phyloP scores from a whole-genome alignment of 208 protist species.

The Wallacemonas sp. region DNA sequence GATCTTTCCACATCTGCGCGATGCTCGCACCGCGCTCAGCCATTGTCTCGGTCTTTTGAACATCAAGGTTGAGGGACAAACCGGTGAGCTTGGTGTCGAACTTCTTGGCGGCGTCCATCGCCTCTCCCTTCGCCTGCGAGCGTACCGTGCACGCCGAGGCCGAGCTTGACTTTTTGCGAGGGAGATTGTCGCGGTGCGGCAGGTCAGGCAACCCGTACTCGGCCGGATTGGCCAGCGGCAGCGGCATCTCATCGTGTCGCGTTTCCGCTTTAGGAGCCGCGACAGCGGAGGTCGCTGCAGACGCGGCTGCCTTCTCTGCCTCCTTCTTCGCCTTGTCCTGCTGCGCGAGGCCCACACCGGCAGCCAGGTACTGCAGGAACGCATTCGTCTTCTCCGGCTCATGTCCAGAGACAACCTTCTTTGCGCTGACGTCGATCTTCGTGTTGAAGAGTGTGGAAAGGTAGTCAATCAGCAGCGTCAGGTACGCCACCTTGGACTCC shows the following conservation, averaged over 20 bases:
- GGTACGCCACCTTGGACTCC: slow-evolving; percentile 89
- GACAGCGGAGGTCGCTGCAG: neutral
- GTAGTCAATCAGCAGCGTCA: slow-evolving; percentile 74
- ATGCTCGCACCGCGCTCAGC: slow-evolving; percentile 58
- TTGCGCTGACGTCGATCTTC: slow-evolving; percentile 78
- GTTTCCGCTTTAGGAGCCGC: slow-evolving; percentile 14
- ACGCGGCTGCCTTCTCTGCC: slow-evolving; percentile 3
- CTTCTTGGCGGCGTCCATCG: slow-evolving; percentile 19
- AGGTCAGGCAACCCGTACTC: slow-evolving; percentile 21
- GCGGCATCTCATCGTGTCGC: neutral
- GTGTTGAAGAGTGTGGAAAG: slow-evolving; percentile 62
- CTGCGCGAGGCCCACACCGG: slow-evolving; percentile 76
- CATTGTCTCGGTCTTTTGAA: slow-evolving; percentile 28
- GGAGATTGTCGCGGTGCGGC: slow-evolving; percentile 24
- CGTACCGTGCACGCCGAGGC: neutral
- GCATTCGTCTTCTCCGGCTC: slow-evolving; percentile 91
- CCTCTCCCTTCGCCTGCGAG: slow-evolving; percentile 5
- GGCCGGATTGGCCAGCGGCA: slow-evolving; percentile 10
- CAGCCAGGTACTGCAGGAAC: slow-evolving; percentile 83
- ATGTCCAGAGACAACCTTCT: slow-evolving; percentile 87
- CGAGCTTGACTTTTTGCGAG: slow-evolving; percentile 28
- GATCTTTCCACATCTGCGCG: slow-evolving; percentile 79
- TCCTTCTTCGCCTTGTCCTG: slow-evolving; percentile 62
- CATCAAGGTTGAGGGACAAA: slow-evolving; percentile 63
- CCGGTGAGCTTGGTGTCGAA: slow-evolving; percentile 66